Conservation (phyloP, 768 basidiomycete genomes). For the Lactarius indigo region DNA sequence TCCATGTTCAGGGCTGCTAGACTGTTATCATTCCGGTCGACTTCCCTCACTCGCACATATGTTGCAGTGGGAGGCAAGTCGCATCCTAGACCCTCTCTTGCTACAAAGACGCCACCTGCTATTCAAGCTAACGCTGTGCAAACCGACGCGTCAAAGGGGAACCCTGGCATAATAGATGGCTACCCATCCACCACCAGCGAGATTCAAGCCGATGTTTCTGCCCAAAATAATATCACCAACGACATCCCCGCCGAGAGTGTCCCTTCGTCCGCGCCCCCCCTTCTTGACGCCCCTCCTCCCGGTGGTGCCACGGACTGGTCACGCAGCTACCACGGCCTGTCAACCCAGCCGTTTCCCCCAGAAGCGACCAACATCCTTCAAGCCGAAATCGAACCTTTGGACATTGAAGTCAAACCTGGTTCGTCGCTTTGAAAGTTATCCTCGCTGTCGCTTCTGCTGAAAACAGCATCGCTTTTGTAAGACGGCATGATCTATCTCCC, state of each 20-base stretch:
- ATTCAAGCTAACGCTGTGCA: constrained; percentile 33
- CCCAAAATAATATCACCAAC: constrained; percentile 18
- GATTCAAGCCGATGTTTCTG: constrained; percentile 22
- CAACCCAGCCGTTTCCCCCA: constrained; percentile 68
- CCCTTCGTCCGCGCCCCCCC: constrained; percentile 26
- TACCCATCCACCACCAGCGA: constrained; percentile 28
- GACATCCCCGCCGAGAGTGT: constrained; percentile 25
- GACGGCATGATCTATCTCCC: constrained; percentile 94
- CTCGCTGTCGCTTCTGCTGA: constrained; percentile 2
- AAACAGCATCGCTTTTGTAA: constrained; percentile 31
- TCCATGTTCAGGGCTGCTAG: constrained; percentile 2
- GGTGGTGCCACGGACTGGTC: constrained; percentile 74
- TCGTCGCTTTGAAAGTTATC: constrained; percentile 27
- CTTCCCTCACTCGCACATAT: constrained; percentile 11
- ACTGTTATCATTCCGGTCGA: not conserved
- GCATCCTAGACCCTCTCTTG: constrained; percentile 11
- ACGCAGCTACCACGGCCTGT: constrained; percentile 79
- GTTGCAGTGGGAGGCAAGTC: constrained; percentile 11
- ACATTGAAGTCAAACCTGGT: constrained; percentile 96
- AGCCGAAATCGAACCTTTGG: constrained; percentile 67
- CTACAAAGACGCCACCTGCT: constrained; percentile 25
- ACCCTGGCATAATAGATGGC: constrained; percentile 26
- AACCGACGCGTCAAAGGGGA: constrained; percentile 27
- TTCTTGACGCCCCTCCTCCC: constrained; percentile 16
- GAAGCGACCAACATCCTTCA: constrained; percentile 71